Percentiles rank a stretch among this genome's conserved stretches.
Evolutionary conservation across 768 basidiomycete genomes (phyloP).

Genomic region (Strobilomyces confusus): DNA sequence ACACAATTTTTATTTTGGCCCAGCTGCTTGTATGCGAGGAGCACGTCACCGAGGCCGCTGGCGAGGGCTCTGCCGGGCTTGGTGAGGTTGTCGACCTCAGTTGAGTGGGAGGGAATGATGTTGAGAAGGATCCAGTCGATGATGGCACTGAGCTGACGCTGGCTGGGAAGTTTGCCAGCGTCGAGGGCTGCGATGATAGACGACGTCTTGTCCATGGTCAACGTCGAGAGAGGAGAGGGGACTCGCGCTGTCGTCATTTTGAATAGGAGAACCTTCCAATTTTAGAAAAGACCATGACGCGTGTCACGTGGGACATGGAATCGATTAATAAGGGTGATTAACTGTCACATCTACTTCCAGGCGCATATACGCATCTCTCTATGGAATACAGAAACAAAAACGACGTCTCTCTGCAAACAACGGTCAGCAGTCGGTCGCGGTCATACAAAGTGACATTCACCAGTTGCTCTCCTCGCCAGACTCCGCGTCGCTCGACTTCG

Average conservation of each 20-base stretch:
- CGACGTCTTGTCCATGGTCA: slow-evolving; percentile 60
- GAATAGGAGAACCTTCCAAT: slow-evolving; percentile 15
- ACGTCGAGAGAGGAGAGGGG: background rate
- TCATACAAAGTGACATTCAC: background rate
- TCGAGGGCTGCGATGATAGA: slow-evolving; percentile 64
- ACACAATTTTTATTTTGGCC: slow-evolving; percentile 56
- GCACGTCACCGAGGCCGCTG: slow-evolving; percentile 44
- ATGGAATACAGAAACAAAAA: slow-evolving; percentile 11
- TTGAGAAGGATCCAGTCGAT: slow-evolving; percentile 54
- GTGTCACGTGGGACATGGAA: slow-evolving; percentile 12
- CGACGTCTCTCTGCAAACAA: background rate
- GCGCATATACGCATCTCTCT: slow-evolving; percentile 6
- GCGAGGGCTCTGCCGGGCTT: slow-evolving; percentile 52
- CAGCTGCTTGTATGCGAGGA: slow-evolving; percentile 56
- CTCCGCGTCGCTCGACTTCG: slow-evolving; percentile 22
- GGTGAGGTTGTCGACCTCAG: slow-evolving; percentile 42
- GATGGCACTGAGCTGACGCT: slow-evolving; percentile 49
- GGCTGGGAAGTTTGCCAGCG: slow-evolving; percentile 67
- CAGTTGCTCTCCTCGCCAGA: slow-evolving; percentile 24
- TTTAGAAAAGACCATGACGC: slow-evolving; percentile 7
- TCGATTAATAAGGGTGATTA: background rate
- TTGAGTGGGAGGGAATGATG: slow-evolving; percentile 42
- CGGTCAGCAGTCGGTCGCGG: background rate
- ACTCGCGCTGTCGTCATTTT: slow-evolving; percentile 10
- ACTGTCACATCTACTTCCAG: background rate